These are phyloP conservation scores for Pisolithus thermaeus DNA, from an alignment of 1,284 basidiomycete genomes.

Conservation along the genomic window DNA sequence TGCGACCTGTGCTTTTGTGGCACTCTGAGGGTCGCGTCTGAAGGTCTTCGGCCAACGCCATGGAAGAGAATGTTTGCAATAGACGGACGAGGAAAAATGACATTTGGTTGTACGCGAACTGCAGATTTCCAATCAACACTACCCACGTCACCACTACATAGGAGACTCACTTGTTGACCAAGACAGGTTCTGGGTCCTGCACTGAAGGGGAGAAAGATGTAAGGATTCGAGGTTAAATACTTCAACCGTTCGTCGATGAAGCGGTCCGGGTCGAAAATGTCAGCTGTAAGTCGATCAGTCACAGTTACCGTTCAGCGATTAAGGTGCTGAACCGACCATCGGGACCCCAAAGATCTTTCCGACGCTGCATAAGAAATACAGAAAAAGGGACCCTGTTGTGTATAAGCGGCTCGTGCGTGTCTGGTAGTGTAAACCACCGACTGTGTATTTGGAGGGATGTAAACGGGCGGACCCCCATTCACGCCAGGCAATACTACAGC, in stretches of 20 bases:
- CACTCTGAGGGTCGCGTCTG: constrained; percentile 31
- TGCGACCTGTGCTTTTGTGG: constrained; percentile 18
- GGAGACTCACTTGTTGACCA: constrained; percentile 36
- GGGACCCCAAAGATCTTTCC: constrained; percentile 34
- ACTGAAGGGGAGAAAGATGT: constrained; percentile 35
- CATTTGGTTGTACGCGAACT: constrained; percentile 40
- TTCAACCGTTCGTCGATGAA: constrained; percentile 32
- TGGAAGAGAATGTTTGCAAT: constrained; percentile 32
- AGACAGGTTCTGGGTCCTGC: constrained; percentile 44
- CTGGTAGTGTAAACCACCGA: constrained; percentile 13
- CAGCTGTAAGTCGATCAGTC: constrained; percentile 16
- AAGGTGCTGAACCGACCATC: constrained; percentile 22
- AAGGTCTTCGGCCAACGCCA: constrained; percentile 31
- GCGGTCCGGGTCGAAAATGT: constrained; percentile 35
- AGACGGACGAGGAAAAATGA: constrained; percentile 38
- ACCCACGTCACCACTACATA: neutral
- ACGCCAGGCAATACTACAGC: constrained; percentile 37
- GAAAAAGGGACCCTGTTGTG: constrained; percentile 28
- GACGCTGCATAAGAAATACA: constrained; percentile 31
- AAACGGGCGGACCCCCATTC: constrained; percentile 26
- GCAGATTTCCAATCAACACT: neutral
- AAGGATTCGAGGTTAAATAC: constrained; percentile 30
- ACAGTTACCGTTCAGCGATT: neutral
- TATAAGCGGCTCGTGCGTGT: constrained; percentile 17
- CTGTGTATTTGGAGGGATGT: constrained; percentile 37